Evolutionary conservation across 2,329 filamentous ascomycete species (phyloP), one percentile per base, ranked within the genome.

Genomic region (Fusarium nurragi): DNA sequence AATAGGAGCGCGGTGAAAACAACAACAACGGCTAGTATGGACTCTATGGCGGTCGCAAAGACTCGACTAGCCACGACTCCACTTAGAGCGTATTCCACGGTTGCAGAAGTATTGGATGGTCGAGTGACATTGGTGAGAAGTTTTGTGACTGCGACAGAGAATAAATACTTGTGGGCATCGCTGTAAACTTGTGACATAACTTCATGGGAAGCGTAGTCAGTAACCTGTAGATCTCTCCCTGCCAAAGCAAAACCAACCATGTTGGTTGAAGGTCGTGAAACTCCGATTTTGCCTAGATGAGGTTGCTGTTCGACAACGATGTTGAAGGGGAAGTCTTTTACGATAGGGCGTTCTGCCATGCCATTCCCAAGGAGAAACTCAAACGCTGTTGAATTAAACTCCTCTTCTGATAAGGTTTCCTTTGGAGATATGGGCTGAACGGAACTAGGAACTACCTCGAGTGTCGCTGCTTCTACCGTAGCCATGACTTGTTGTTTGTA

Each of bases 401-500:
- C 73, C 0, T 47, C 36, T 0, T 69, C 61, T 0, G 54, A 22
- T 0, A 80, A 56, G 0, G 4, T 11, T 8, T 75, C 48, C 1
- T 25, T 30, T 0, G 68, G 50, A 0, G 65, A 60, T 0, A 64
- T 4, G 0, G 74, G 76, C 1, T 52, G 48, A n/a, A n/a, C n/a
- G n/a, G n/a, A n/a, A n/a, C n/a, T n/a, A n/a, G n/a, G n/a, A n/a
- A n/a, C n/a, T n/a, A n/a, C n/a, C n/a, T n/a, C n/a, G 0, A 60
- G 28, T 0, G 26, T 61, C 0, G 13, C 1, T 0, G 71, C 55
- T 2, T 54, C 47, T 0, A 87, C 74, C 0, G 76, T 81, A 0
- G 81, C 79, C 0, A 72, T 68, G 0, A 84, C 81, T 0, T 73
- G 13, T 36, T 85, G 81, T n/a, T 77, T 73, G 45, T 77, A 80